phyloP scores from a whole-genome alignment of 805 yeast species.

The Wickerhamomyces canadensis region DNA sequence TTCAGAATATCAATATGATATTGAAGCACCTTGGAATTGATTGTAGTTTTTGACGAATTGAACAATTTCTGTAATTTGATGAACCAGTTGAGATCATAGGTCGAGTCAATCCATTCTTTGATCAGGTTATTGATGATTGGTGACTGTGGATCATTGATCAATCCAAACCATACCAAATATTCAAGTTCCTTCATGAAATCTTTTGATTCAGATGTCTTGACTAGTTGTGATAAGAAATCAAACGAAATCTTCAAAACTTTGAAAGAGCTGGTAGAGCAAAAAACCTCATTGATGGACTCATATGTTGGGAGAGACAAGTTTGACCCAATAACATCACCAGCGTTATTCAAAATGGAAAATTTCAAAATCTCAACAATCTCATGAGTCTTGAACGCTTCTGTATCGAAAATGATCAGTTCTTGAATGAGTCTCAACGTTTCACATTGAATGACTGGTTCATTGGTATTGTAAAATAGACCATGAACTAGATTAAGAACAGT shows the following conservation, averaged over 20 bases:
- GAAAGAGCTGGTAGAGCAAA: slow-evolving; percentile 40
- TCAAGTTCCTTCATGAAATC: slow-evolving; percentile 42
- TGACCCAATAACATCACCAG: slow-evolving; percentile 22
- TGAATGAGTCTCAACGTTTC: slow-evolving; percentile 40
- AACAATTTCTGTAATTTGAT: slow-evolving; percentile 45
- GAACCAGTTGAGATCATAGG: slow-evolving; percentile 51
- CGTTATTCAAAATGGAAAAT: slow-evolving; percentile 28
- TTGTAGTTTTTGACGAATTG: slow-evolving; percentile 36
- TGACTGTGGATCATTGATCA: slow-evolving; percentile 40
- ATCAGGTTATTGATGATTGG: slow-evolving; percentile 40
- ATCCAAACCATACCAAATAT: slow-evolving; percentile 55
- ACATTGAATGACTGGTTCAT: slow-evolving; percentile 25
- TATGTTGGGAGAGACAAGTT: slow-evolving; percentile 30
- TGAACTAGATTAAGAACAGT: slow-evolving; percentile 32
- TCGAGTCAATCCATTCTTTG: slow-evolving; percentile 55
- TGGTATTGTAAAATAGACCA: slow-evolving; percentile 28
- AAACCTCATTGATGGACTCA: slow-evolving; percentile 34
- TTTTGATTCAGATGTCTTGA: slow-evolving; percentile 45
- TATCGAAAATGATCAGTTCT: slow-evolving; percentile 43
- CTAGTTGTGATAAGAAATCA: slow-evolving; percentile 52
- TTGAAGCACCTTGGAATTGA: slow-evolving; percentile 36
- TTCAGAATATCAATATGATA: slow-evolving; percentile 38
- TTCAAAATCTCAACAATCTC: slow-evolving; percentile 28
- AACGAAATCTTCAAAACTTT: slow-evolving; percentile 40
- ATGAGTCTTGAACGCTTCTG: slow-evolving; percentile 25